Evolutionary conservation across 1,284 basidiomycete species (phyloP).

Genomic region (Phellinidium pouzarii): DNA sequence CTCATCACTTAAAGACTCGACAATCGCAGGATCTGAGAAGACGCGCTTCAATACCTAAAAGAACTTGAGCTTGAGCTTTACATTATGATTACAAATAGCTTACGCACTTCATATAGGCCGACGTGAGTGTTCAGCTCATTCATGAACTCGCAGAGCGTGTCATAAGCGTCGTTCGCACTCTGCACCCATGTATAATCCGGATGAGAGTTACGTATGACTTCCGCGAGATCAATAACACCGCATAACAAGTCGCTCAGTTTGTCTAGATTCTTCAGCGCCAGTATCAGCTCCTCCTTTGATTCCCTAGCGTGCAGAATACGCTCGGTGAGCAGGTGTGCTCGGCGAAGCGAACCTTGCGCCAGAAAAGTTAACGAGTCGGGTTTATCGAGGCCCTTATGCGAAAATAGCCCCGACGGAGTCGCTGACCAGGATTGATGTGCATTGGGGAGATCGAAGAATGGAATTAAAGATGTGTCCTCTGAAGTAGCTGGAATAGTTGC

Average conservation of each 20-base stretch:
- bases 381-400: slow-evolving; percentile 53
- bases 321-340: slow-evolving; percentile 68
- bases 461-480: slow-evolving; percentile 57
- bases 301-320: slow-evolving; percentile 63
- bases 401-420: slow-evolving; percentile 63
- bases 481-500: slow-evolving; percentile 48
- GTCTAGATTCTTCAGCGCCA: slow-evolving; percentile 91
- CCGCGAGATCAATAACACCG: slow-evolving; percentile 93
- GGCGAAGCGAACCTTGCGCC: slow-evolving; percentile 62
- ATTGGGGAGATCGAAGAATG: slow-evolving; percentile 65
- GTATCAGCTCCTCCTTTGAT: slow-evolving; percentile 65
- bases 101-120: slow-evolving; percentile 82
- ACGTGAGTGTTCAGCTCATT: slow-evolving; percentile 94
- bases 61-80: slow-evolving; percentile 13
- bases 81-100: slow-evolving; percentile 13
- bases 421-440: slow-evolving; percentile 31
- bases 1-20: slow-evolving; percentile 56
- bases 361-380: slow-evolving; percentile 59
- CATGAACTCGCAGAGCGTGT: slow-evolving; percentile 93
- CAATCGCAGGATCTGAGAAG: slow-evolving; percentile 54
- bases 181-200: slow-evolving; percentile 80
- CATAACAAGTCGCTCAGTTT: slow-evolving; percentile 92
- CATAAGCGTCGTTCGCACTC: slow-evolving; percentile 84
- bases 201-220: slow-evolving; percentile 90
- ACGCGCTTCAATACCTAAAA: slow-evolving; percentile 57